Conservation (phyloP, 2,329 filamentous ascomycete genomes). For the Fusarium sp. region DNA sequence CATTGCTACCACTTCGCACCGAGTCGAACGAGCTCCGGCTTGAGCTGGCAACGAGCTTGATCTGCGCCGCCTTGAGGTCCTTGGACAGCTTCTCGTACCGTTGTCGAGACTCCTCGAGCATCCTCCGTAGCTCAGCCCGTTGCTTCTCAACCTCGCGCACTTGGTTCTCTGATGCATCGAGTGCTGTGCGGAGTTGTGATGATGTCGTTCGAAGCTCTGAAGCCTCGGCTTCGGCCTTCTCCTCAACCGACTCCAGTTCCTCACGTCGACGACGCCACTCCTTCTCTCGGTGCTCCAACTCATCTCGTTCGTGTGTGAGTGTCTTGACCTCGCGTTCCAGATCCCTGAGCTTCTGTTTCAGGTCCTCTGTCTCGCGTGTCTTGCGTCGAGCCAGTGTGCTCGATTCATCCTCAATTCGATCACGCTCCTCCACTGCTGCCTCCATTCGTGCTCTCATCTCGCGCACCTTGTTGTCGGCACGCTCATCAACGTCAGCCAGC, state of each 20-base stretch:
- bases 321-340: conserved; percentile 78
- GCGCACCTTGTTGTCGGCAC: conserved; percentile 79
- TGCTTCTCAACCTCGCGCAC: conserved; percentile 84
- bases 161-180: conserved; percentile 89
- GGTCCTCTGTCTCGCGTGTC: conserved; percentile 84
- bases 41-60: conserved; percentile 57
- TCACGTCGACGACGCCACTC: conserved; percentile 77
- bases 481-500: conserved; percentile 83
- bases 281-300: conserved; percentile 74
- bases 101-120: conserved; percentile 78
- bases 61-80: conserved; percentile 63
- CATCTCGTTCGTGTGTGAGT: conserved; percentile 76
- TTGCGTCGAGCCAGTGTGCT: conserved; percentile 77
- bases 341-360: conserved; percentile 79
- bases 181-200: conserved; percentile 75
- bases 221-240: conserved; percentile 74
- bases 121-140: conserved; percentile 74
- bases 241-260: conserved; percentile 75
- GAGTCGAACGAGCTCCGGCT: conserved; percentile 54
- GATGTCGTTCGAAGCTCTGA: conserved; percentile 79
- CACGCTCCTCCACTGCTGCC: conserved; percentile 88
- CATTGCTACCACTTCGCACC: conserved; percentile 48
- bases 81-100: conserved; percentile 82
- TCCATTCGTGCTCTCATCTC: conserved; percentile 92
- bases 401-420: conserved; percentile 90